Evolutionary conservation across 169 alveolate genomes (phyloP), one percentile per base, ranked within the genome.

Genomic region (Plasmodium malariae): DNA sequence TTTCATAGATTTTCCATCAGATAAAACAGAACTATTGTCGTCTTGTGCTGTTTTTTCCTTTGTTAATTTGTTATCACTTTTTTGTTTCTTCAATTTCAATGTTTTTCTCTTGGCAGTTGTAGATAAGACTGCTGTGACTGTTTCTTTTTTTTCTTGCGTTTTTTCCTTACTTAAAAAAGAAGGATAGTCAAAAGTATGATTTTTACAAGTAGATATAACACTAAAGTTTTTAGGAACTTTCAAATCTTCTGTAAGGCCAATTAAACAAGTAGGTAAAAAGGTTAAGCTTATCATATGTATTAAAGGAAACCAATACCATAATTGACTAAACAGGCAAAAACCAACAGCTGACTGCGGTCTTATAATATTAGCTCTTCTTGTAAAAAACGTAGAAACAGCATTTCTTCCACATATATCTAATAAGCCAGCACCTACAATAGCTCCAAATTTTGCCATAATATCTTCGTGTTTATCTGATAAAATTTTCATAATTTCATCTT

Each of bases 281-380:
- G 98, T 71, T 45, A 98, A 87, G 48, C 98, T 93, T 17, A 98
- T 87, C 95, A 96, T 96, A 92, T 97, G 98, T 21, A 98, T 95
- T 71, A 97, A 94, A 14, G 99, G 99, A 92, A 96, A 98, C 99
- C 99, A 98, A 92, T 97, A 98, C 99, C 99, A 98, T 93, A 97
- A 95, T 87, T 98, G 99, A 45, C 97, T 74, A 92, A 97, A 97
- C 62, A 98, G 71, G 19, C 97, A 94, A 91, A 98, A 94, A 14
- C 99, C 99, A 14, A 96, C 99, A 19, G 98, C 98, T 24, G 99
- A 97, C 49, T 94, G 97, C 45, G 97, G 96, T 74, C 98, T 88
- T 94, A 97, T 95, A 32, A 94, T 93, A 74, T 98, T 98, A 30
- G 94, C 94, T 87, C 97, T 92, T 59, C 96, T 76, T 68, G 88